A percentile compares a stretch with the other conserved stretches of the same genome.
Conservation (phyloP, 2,329 filamentous ascomycete species). For the Nigrospora oryzae region DNA sequence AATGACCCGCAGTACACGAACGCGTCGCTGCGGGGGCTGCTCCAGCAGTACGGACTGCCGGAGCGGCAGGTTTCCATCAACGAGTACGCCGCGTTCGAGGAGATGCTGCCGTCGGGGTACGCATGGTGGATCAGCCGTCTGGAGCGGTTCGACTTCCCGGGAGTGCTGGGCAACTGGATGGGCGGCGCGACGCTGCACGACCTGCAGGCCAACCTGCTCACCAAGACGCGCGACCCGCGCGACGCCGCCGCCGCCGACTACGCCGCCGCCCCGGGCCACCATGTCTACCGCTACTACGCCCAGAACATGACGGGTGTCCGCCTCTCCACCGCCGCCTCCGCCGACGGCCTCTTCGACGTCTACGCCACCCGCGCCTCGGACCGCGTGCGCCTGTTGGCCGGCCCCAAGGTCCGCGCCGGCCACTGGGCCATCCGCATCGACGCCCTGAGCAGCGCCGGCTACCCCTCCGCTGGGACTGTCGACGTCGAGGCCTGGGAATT, state of each 20-base stretch:
- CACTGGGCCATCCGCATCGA: constrained; percentile 25
- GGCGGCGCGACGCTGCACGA: constrained; percentile 3
- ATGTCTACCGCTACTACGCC: constrained; percentile 39
- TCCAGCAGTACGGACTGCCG: not conserved
- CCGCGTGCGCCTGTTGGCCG: constrained; percentile 24
- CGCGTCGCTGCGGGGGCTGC: constrained; percentile 1
- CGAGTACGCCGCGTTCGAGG: constrained; percentile 3
- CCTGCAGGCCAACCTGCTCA: constrained; percentile 4
- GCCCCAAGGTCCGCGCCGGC: constrained; percentile 18
- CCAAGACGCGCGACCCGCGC: constrained; percentile 2
- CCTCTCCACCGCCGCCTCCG: constrained; percentile 23
- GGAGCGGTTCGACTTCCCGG: constrained; percentile 3
- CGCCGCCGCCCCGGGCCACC: constrained; percentile 23
- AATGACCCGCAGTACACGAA: constrained; percentile 6
- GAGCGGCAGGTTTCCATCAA: constrained; percentile 3
- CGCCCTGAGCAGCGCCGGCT: constrained; percentile 20
- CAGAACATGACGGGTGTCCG: constrained; percentile 32
- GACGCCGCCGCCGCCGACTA: constrained; percentile 6
- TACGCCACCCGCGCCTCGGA: constrained; percentile 24
- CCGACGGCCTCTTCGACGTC: constrained; percentile 25
- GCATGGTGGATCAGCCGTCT: constrained; percentile 5
- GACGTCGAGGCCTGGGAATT: constrained; percentile 22
- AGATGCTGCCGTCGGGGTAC: constrained; percentile 4
- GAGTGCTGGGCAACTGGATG: constrained; percentile 3
- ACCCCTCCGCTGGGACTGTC: constrained; percentile 20